Percentiles rank a stretch among this genome's conserved stretches.
Conservation (phyloP, 129 eudicot genomes). For the Smallanthus sonchifolius region DNA sequence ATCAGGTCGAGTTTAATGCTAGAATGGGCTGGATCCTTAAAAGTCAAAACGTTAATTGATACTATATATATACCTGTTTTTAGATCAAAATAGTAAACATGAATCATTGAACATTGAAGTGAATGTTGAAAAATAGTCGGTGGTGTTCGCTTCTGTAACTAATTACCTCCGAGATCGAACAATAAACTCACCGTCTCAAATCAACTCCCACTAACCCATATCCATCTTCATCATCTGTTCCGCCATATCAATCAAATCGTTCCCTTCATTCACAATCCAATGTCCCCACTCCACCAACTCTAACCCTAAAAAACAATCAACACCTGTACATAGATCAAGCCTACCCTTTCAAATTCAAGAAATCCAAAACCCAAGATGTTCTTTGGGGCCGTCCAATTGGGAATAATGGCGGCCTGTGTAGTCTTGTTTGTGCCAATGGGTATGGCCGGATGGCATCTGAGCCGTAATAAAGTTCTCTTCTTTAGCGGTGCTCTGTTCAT, state of each 20-base stretch:
- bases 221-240: slow-evolving; percentile 30
- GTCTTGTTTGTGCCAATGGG: slow-evolving; percentile 94
- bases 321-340: background rate
- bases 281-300: slow-evolving; percentile 18
- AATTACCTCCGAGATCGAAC: slow-evolving; percentile 10
- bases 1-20: background rate
- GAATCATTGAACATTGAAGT: too few relatives aligned
- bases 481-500: slow-evolving; percentile 90
- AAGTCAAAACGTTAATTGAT: too few relatives aligned
- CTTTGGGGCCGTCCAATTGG: slow-evolving; percentile 91
- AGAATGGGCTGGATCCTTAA: background rate
- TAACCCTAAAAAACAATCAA: slow-evolving; percentile 19
- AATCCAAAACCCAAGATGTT: slow-evolving; percentile 29
- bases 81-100: too few relatives aligned
- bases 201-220: background rate
- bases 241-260: slow-evolving; percentile 38
- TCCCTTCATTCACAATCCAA: slow-evolving; percentile 49
- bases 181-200: background rate
- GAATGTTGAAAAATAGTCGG: background rate
- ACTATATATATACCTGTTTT: too few relatives aligned
- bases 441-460: slow-evolving; percentile 96
- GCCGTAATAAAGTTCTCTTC: slow-evolving; percentile 91
- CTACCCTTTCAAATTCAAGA: slow-evolving; percentile 1
- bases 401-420: slow-evolving; percentile 79
- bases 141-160: slow-evolving; percentile 12